Evolutionary conservation across 1,284 basidiomycete species (phyloP).

Genomic region (Apiotrichum akiyoshidainum): DNA sequence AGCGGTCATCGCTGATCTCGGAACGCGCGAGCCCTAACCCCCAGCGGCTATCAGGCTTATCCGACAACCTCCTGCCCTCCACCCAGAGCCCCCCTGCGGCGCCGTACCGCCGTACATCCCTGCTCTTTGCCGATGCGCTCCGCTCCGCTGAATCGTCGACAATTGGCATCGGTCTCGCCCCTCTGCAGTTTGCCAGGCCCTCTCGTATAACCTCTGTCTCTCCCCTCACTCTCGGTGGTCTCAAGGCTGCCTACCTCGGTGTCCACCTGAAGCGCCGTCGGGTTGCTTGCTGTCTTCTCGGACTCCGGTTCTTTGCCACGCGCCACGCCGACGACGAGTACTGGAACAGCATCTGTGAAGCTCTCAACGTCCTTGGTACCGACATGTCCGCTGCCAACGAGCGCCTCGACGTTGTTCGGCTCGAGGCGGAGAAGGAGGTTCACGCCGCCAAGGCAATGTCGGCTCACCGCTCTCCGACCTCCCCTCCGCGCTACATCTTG

Average conservation of each 20-base stretch:
- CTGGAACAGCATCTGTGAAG: constrained; percentile 29
- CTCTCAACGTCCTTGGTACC: constrained; percentile 21
- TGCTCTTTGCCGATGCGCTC: constrained; percentile 2
- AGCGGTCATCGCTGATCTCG: constrained; percentile 8
- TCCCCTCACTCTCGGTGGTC: constrained; percentile 38
- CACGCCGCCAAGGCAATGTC: constrained; percentile 3
- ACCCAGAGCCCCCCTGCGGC: neutral
- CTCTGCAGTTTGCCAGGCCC: neutral
- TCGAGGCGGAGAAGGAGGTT: constrained; percentile 18
- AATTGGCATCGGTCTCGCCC: constrained; percentile 5
- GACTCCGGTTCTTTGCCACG: constrained; percentile 26
- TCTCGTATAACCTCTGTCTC: constrained; percentile 26
- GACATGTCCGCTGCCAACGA: constrained; percentile 22
- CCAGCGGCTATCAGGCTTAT: neutral
- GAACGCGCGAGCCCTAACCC: neutral
- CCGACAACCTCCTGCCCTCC: neutral
- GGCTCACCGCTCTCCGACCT: neutral
- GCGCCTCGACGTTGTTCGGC: constrained; percentile 21
- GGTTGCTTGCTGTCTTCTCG: constrained; percentile 43
- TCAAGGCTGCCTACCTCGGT: constrained; percentile 40
- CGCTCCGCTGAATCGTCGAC: neutral
- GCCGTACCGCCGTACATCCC: constrained; percentile 6
- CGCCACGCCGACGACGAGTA: constrained; percentile 21
- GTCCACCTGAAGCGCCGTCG: constrained; percentile 41
- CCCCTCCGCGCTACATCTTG: neutral